Conservation (phyloP, 1,139 yeast species). For the Geotrichum armillariae region DNA sequence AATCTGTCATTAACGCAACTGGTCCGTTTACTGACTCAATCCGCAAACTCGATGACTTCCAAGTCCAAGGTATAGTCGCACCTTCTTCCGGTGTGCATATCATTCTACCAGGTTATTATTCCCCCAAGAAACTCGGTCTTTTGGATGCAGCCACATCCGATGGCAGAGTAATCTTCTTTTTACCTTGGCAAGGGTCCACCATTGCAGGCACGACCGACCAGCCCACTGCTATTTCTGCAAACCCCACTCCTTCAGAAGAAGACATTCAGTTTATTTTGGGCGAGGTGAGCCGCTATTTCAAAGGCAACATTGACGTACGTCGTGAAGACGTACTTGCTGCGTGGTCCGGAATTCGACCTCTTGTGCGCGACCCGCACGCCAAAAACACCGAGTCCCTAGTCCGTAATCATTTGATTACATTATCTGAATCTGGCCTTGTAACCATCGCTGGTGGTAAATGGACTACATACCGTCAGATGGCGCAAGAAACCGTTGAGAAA, state of each 20-base stretch:
- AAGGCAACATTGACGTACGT: slow-evolving; percentile 73
- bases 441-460: slow-evolving; percentile 98
- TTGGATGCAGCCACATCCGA: slow-evolving; percentile 91
- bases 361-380: slow-evolving; percentile 81
- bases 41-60: slow-evolving; percentile 75
- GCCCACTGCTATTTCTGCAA: slow-evolving; percentile 59
- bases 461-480: slow-evolving; percentile 99
- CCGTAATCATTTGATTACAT: slow-evolving; percentile 80
- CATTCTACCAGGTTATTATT: slow-evolving; percentile 87
- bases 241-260: slow-evolving; percentile 85
- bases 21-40: slow-evolving; percentile 89
- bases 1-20: slow-evolving; percentile 85
- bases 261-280: slow-evolving; percentile 86
- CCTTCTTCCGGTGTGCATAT: slow-evolving; percentile 97
- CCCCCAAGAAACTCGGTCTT: slow-evolving; percentile 85
- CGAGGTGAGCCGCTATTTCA: slow-evolving; percentile 84
- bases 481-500: slow-evolving; percentile 85
- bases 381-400: slow-evolving; percentile 75
- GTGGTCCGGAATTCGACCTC: slow-evolving; percentile 96
- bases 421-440: slow-evolving; percentile 70
- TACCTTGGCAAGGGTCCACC: slow-evolving; percentile 99
- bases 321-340: slow-evolving; percentile 92
- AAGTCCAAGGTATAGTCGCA: slow-evolving; percentile 72
- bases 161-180: slow-evolving; percentile 94
- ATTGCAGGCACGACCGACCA: slow-evolving; percentile 95